phyloP scores from a whole-genome alignment of 2,329 filamentous ascomycete genomes.

The Aspergillus ustus region DNA sequence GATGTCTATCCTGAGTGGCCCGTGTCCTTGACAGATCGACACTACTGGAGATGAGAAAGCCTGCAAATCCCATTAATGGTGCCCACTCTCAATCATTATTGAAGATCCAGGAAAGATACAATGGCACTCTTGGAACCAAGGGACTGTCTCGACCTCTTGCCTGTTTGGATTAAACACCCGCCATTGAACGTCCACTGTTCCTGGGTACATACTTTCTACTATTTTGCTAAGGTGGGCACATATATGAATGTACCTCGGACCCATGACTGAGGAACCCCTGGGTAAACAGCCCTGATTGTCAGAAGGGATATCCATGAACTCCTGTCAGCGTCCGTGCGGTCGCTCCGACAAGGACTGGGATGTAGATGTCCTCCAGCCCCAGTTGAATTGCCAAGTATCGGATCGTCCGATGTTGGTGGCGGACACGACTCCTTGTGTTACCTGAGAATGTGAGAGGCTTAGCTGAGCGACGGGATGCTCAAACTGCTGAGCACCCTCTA shows the following conservation, averaged over 20 bases:
- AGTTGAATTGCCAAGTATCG: conserved; percentile 10
- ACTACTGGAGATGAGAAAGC: conserved; percentile 7
- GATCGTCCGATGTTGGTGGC: conserved; percentile 3
- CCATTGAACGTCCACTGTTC: too few species aligned
- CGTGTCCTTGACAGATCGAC: conserved; percentile 10
- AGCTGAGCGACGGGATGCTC: conserved; percentile 11
- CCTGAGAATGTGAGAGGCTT: conserved; percentile 10
- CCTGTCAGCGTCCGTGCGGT: conserved; percentile 1
- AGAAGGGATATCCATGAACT: not conserved
- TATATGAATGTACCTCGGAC: not conserved
- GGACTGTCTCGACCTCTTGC: not conserved
- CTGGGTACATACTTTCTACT: too few species aligned
- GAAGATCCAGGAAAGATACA: not conserved
- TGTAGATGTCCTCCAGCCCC: not conserved
- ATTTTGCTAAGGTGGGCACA: not conserved
- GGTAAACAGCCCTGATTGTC: not conserved
- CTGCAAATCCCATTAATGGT: not conserved
- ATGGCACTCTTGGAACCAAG: not conserved
- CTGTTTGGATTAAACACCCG: not conserved
- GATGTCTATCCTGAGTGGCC: conserved; percentile 4
- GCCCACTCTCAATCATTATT: not conserved
- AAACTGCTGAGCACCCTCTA: not conserved
- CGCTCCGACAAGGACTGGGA: not conserved
- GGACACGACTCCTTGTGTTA: conserved; percentile 11
- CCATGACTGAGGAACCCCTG: not conserved